Percentiles rank a stretch among this genome's conserved stretches.
These are phyloP conservation scores for Moesziomyces parantarcticus DNA, from an alignment of 1,284 basidiomycete species.

Conservation along the genomic window DNA sequence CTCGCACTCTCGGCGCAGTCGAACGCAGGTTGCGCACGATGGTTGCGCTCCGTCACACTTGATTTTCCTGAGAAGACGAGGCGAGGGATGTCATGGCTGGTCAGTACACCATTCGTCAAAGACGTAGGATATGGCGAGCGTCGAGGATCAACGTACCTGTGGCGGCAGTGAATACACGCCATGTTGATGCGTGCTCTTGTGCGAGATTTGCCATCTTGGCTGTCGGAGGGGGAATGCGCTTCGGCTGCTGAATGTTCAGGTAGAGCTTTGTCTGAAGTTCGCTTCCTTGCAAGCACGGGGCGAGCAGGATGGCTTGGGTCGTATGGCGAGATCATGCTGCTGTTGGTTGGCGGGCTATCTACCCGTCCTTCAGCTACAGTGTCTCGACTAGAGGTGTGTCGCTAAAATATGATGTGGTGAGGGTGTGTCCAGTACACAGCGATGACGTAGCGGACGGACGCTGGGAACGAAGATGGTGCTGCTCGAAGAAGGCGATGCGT, in stretches of 20 bases:
- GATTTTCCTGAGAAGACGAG: slow-evolving; percentile 47
- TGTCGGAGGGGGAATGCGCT: slow-evolving; percentile 31
- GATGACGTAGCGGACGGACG: neutral
- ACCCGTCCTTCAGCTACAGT: too few species aligned
- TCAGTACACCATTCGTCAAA: slow-evolving; percentile 1
- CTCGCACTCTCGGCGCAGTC: slow-evolving; percentile 56
- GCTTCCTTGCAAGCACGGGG: slow-evolving; percentile 31
- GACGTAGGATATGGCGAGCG: neutral
- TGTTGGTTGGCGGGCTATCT: too few species aligned
- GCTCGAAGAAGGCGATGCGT: too few species aligned
- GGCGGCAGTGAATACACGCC: slow-evolving; percentile 63
- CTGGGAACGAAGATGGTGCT: too few species aligned
- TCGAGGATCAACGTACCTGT: slow-evolving; percentile 36
- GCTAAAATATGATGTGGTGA: too few species aligned
- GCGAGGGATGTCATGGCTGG: neutral
- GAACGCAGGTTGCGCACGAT: slow-evolving; percentile 56
- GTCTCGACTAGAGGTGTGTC: too few species aligned
- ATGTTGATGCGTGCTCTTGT: slow-evolving; percentile 51
- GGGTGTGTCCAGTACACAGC: neutral
- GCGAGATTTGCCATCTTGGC: slow-evolving; percentile 38
- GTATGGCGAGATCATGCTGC: slow-evolving; percentile 24
- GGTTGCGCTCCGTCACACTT: slow-evolving; percentile 61
- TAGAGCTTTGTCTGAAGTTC: slow-evolving; percentile 22
- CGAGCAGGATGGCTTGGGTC: slow-evolving; percentile 26
- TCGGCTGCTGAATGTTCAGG: slow-evolving; percentile 3